Percentiles rank a stretch among this genome's conserved stretches.
These are phyloP conservation scores for Celoporthe dispersa DNA, from an alignment of 2,329 filamentous ascomycete genomes.

Conservation along the genomic window DNA sequence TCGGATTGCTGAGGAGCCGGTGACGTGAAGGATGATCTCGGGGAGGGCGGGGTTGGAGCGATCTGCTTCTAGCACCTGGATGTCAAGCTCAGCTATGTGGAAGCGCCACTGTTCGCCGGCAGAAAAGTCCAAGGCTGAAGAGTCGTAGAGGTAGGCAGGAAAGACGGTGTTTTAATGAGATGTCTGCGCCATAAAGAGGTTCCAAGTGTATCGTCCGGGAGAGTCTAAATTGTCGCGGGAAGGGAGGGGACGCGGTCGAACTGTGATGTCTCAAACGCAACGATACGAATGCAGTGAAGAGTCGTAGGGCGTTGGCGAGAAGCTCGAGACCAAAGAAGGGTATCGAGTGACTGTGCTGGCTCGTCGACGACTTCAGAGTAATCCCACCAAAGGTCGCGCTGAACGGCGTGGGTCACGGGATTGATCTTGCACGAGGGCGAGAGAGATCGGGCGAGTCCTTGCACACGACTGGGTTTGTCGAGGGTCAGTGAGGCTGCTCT, in stretches of 20 bases:
- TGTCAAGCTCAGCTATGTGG: slow-evolving; percentile 34
- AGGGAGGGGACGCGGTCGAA: slow-evolving; percentile 14
- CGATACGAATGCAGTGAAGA: slow-evolving; percentile 12
- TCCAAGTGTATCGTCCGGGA: slow-evolving; percentile 21
- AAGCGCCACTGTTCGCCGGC: slow-evolving; percentile 36
- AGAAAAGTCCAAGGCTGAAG: slow-evolving; percentile 43
- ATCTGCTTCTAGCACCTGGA: slow-evolving; percentile 49
- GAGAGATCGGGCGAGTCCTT: slow-evolving; percentile 22
- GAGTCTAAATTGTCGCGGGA: neutral
- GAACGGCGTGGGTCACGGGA: neutral
- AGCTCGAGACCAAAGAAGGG: neutral
- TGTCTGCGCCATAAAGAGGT: slow-evolving; percentile 43
- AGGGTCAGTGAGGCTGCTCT: slow-evolving; percentile 23
- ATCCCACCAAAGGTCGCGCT: neutral
- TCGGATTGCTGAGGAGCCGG: slow-evolving; percentile 34
- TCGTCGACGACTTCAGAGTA: neutral
- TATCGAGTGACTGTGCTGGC: neutral
- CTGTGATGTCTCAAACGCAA: slow-evolving; percentile 10
- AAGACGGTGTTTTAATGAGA: slow-evolving; percentile 41
- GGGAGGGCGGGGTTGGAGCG: slow-evolving; percentile 28
- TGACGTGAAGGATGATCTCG: slow-evolving; percentile 33
- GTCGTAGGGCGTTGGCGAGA: slow-evolving; percentile 12
- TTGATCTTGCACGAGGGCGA: slow-evolving; percentile 7
- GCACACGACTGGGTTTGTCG: slow-evolving; percentile 23
- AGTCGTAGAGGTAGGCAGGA: slow-evolving; percentile 36